Base-by-base conservation (phyloP, 2,329 filamentous ascomycete genomes). In the Xenosphaeropsis pyriputrescens region DNA sequence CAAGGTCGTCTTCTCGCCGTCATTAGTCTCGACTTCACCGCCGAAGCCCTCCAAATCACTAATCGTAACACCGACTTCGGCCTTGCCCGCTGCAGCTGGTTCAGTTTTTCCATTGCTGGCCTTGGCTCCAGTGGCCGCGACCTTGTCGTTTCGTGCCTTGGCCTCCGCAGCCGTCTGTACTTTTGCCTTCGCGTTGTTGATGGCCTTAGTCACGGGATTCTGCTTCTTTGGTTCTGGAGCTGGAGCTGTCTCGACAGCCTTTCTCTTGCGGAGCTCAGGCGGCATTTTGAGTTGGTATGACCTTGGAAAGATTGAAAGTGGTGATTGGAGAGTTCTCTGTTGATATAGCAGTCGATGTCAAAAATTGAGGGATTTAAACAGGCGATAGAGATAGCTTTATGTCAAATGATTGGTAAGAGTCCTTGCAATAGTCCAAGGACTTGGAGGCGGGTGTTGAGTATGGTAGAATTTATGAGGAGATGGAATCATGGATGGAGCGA, bases 11-110 rank as follows among this genome's bases (percentile, higher is more conserved):
- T 80, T 83, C 38, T 69, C 64, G 50, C 86, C 86, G 45, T 93
- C 85, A 47, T 96, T 77, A 44, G 80, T 91, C 65, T 91, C 75
- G 45, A 98, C 63, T 54, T 91, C 78, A 45, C 73, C 74, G 46
- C 75, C 75, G 50, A 79, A 79, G 41, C 58, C 64, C 32, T 73
- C 69, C 34, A 79, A 65, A 32, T 64, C 56, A 34, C 64, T 56
- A 48, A 79, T 64, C 39, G 60, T 59, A 39, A 72, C 64, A 50
- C 73, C 75, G 39, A 72, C 68, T 29, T 61, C 63, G 34, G 67
- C 61, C 34, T 52, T 53, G 16, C 45, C 35, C 3, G 43, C 41
- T 37, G 45, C 47, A 15, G 46, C 26, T 32, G 43, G 38, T 30
- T 43, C 45, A 40, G 44, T 43, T 31, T 46, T 40, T 44, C 57